phyloP scores from a whole-genome alignment of 2,329 filamentous ascomycete genomes.

The Hymenoscyphus linearis region DNA sequence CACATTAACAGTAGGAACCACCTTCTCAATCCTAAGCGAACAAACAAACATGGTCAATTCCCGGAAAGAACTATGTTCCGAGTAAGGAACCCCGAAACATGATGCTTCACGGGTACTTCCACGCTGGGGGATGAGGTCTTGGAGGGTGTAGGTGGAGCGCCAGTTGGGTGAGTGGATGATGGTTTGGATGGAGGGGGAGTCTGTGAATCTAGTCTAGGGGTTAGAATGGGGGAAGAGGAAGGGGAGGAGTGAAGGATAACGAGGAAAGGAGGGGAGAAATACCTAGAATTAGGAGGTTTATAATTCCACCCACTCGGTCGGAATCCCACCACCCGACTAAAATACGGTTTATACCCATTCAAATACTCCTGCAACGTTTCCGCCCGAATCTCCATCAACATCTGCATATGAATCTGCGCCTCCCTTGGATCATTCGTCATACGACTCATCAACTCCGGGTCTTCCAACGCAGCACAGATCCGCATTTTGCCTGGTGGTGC shows the following conservation, averaged over 20 bases:
- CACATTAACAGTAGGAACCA: slow-evolving; percentile 90
- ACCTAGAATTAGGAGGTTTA: slow-evolving; percentile 60
- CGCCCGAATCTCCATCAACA: slow-evolving; percentile 85
- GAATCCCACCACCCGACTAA: slow-evolving; percentile 83
- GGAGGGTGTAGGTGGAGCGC: slow-evolving; percentile 66
- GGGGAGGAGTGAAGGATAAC: background rate
- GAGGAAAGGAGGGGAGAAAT: slow-evolving; percentile 22
- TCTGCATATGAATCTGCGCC: slow-evolving; percentile 97
- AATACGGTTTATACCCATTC: slow-evolving; percentile 71
- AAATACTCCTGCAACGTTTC: slow-evolving; percentile 91
- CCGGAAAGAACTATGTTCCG: slow-evolving; percentile 90
- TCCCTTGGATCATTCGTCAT: slow-evolving; percentile 76
- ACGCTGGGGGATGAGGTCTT: slow-evolving; percentile 73
- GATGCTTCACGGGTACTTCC: slow-evolving; percentile 77
- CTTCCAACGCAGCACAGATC: slow-evolving; percentile 79
- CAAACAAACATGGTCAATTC: slow-evolving; percentile 94
- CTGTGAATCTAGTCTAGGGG: slow-evolving; percentile 40
- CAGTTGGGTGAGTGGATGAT: slow-evolving; percentile 60
- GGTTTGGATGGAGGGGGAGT: slow-evolving; percentile 57
- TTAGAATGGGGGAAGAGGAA: background rate
- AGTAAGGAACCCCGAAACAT: slow-evolving; percentile 93
- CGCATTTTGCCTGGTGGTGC: slow-evolving; percentile 77
- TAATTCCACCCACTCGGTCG: slow-evolving; percentile 94
- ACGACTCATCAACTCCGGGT: slow-evolving; percentile 70
- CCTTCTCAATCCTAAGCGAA: slow-evolving; percentile 76